Base-by-base conservation (phyloP, 805 yeast genomes). In the Schizosaccharomyces lindneri region DNA sequence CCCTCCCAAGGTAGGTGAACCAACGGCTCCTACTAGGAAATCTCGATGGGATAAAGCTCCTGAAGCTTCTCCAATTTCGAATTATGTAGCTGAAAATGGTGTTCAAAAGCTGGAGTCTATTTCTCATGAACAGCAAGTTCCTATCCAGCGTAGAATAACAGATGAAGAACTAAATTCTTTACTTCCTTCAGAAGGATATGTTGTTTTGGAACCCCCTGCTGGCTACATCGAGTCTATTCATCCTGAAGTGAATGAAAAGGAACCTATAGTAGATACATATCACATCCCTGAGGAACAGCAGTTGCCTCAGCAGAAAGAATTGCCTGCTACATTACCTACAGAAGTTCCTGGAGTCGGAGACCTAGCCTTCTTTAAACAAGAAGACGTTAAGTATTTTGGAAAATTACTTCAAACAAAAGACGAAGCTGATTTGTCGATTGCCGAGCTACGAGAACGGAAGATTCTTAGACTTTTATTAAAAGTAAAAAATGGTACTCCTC, bases 401-500 rank as follows among this genome's bases (percentile, higher is more conserved):
- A 79, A 79, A 64, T 75, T 85, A 9, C 68, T 82, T 2, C 71
- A 70, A 32, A 65, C 67, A 39, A 64, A 67, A 0, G 64, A 65
- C 1, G 71, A 72, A 31, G 68, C 70, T 0, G 70, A 70, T 1
- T 64, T 80, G 29, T 69, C 81, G 0, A 63, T 72, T 0, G 81
- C 78, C 3, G 90, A 84, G 64, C 71, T 73, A 55, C 77, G 77
- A 60, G 88, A 84, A 65, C 70, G 80, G 7, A 76, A 77, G 61
- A 79, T 85, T 27, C 74, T 85, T 79, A 77, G 77, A 57, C 71
- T 87, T 31, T 71, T 90, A 21, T 70, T 88, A 29, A 79, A 78
- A 64, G 76, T 88, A 55, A 88, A 87, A 67, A 88, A 89, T 70
- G 96, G 96, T 2, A 72, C 81, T 21, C 85, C 85, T 5, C 70